Evolutionary conservation across 2,329 filamentous ascomycete species (phyloP), one percentile per base, ranked within the genome.

Genomic region (Cryphonectria naterciae): DNA sequence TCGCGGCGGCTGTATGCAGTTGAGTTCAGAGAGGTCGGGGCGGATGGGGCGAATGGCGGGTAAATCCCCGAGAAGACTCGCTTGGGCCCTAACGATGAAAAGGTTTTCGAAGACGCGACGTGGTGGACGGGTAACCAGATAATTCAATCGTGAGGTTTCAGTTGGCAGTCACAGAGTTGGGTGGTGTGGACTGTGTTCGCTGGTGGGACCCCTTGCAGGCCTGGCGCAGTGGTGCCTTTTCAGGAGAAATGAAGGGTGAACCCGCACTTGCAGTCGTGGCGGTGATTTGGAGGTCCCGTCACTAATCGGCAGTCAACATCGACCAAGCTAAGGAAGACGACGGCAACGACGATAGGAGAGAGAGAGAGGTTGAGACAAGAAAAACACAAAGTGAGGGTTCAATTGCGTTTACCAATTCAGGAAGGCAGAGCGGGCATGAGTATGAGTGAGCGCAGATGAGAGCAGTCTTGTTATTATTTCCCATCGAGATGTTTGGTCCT

Each of bases 191-290:
- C 13, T 52, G 63, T 17, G 41, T 32, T 35, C 41, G 39, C 13
- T 52, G 43, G 25, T 65, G 39, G 63, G n/a, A n/a, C 11, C 39
- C 63, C 43, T 28, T 28, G 39, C 41, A 65, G 41, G 41, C 43
- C 63, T 52, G 63, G 63, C 35, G 43, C 41, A 52, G 43, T 49
- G 41, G 63, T 49, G 41, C 43, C 46, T 65, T 28, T 65, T 52
- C 43, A 65, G 63, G 63, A 65, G 63, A 65, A 65, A 65, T 65
- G 43, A 65, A 49, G 28, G 41, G 63, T 35, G 41, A 49, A 46
- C 41, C 63, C 63, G 63, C 63, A 65, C 41, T 58, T 32, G 54
- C 25, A 32, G 28, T 19, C 17, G 63, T 52, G 28, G 43, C 62
- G 62, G 62, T 46, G 62, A 32, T 46, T 28, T 17, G 58, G 58